Evolutionary conservation across 345 rosid species (phyloP).

Genomic region (Geranium brycei): DNA sequence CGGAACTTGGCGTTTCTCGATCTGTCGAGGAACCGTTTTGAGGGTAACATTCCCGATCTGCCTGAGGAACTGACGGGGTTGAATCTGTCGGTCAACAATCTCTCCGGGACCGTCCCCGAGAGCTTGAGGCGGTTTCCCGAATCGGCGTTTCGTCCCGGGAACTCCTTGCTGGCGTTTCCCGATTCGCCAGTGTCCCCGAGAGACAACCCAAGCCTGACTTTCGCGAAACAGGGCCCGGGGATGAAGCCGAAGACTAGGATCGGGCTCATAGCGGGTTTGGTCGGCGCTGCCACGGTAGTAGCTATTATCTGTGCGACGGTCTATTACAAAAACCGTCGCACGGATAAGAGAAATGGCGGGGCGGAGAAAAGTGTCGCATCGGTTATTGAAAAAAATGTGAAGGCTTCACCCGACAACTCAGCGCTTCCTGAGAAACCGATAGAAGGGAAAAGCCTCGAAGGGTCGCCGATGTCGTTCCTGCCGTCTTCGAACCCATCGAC

Average conservation of each 20-base stretch:
- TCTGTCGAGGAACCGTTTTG: slow-evolving; percentile 53
- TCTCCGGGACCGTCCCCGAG: slow-evolving; percentile 62
- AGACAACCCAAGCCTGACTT: slow-evolving; percentile 21
- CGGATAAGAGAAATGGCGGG: slow-evolving; percentile 20
- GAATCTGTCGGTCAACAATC: slow-evolving; percentile 57
- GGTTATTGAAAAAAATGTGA: slow-evolving; percentile 23
- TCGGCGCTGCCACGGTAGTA: slow-evolving; percentile 32
- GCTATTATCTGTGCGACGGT: slow-evolving; percentile 33
- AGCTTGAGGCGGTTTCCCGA: slow-evolving; percentile 60
- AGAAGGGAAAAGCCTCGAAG: slow-evolving; percentile 24
- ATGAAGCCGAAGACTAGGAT: slow-evolving; percentile 35
- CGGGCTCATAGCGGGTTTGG: slow-evolving; percentile 46
- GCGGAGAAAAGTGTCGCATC: slow-evolving; percentile 22
- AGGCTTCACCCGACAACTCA: slow-evolving; percentile 32
- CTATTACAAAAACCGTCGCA: slow-evolving; percentile 18
- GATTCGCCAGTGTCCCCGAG: slow-evolving; percentile 25
- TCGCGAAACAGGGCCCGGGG: slow-evolving; percentile 19
- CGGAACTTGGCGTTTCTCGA: slow-evolving; percentile 41
- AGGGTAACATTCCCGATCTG: slow-evolving; percentile 62
- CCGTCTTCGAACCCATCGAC: slow-evolving; percentile 50
- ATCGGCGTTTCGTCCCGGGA: slow-evolving; percentile 81
- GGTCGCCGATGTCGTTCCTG: slow-evolving; percentile 38
- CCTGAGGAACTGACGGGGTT: slow-evolving; percentile 46
- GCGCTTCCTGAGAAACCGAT: slow-evolving; percentile 19
- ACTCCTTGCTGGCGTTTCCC: slow-evolving; percentile 39